Conservation (phyloP, 805 yeast species). For the Starmerella sp. region DNA sequence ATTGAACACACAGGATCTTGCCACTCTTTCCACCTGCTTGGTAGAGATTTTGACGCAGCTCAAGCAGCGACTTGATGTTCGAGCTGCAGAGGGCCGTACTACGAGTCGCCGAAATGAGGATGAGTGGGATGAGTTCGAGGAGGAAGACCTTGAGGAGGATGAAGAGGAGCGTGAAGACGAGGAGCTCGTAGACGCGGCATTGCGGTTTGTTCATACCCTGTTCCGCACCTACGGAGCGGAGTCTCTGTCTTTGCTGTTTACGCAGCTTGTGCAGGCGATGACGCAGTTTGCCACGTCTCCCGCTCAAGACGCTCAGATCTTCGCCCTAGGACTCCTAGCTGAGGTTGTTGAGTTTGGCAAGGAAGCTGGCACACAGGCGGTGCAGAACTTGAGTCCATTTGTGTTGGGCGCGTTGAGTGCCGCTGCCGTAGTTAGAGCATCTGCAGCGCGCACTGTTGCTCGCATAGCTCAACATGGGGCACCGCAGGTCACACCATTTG, state of each 20-base stretch:
- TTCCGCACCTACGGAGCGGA: slow-evolving; percentile 48
- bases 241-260: slow-evolving; percentile 3
- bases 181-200: slow-evolving; percentile 76
- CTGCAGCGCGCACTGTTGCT: slow-evolving; percentile 76
- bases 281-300: slow-evolving; percentile 45
- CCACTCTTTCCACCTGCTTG: slow-evolving; percentile 47
- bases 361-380: slow-evolving; percentile 49
- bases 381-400: slow-evolving; percentile 51
- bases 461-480: slow-evolving; percentile 78
- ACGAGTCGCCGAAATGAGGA: slow-evolving; percentile 23
- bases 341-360: slow-evolving; percentile 78
- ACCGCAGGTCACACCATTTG: slow-evolving; percentile 45
- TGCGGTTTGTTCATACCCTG: slow-evolving; percentile 57
- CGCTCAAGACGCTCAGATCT: slow-evolving; percentile 55
- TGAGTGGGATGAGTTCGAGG: slow-evolving; percentile 51
- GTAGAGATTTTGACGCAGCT: slow-evolving; percentile 53
- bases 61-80: slow-evolving; percentile 53
- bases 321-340: slow-evolving; percentile 69
- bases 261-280: slow-evolving; percentile 34
- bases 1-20: slow-evolving; percentile 41
- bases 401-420: slow-evolving; percentile 38
- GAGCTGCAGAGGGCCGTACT: slow-evolving; percentile 25
- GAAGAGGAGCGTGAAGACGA: slow-evolving; percentile 83
- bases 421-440: slow-evolving; percentile 63
- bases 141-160: slow-evolving; percentile 73